phyloP scores from a whole-genome alignment of 2,329 filamentous ascomycete genomes.

The Xylariales sp. region DNA sequence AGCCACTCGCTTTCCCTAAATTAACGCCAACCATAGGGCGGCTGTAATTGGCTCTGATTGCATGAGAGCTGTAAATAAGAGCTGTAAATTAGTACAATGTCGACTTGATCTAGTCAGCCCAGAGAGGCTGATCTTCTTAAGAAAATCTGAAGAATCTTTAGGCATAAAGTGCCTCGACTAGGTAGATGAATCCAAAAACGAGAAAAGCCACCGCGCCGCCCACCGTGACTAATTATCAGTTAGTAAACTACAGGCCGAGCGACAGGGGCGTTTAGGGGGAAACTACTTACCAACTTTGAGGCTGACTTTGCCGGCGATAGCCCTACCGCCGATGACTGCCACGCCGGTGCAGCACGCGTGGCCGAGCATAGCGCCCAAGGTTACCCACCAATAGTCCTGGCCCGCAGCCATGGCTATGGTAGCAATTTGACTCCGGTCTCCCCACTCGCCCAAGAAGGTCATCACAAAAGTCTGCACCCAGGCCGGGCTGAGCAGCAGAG shows the following conservation, averaged over 20 bases:
- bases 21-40: slow-evolving; percentile 31
- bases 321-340: slow-evolving; percentile 90
- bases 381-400: slow-evolving; percentile 99
- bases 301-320: slow-evolving; percentile 93
- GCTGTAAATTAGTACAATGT: slow-evolving; percentile 35
- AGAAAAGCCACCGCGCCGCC: slow-evolving; percentile 92
- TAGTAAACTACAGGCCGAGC: slow-evolving; percentile 22
- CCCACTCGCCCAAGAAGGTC: slow-evolving; percentile 99
- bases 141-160: slow-evolving; percentile 44
- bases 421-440: slow-evolving; percentile 95
- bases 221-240: slow-evolving; percentile 86
- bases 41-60: slow-evolving; percentile 10
- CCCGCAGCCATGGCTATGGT: slow-evolving; percentile 99
- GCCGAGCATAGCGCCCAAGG: slow-evolving; percentile 84
- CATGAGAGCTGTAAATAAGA: slow-evolving; percentile 31
- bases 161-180: slow-evolving; percentile 79
- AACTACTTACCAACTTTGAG: slow-evolving; percentile 87
- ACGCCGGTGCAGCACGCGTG: slow-evolving; percentile 91
- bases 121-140: not conserved
- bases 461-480: slow-evolving; percentile 99
- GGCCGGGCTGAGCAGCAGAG: slow-evolving; percentile 88
- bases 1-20: slow-evolving; percentile 2
- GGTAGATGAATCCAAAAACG: slow-evolving; percentile 90
- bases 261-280: not conserved
- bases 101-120: slow-evolving; percentile 9